These are phyloP conservation scores for Leishmania tarentolae DNA, from an alignment of 208 protist genomes.

Conservation along the genomic window DNA sequence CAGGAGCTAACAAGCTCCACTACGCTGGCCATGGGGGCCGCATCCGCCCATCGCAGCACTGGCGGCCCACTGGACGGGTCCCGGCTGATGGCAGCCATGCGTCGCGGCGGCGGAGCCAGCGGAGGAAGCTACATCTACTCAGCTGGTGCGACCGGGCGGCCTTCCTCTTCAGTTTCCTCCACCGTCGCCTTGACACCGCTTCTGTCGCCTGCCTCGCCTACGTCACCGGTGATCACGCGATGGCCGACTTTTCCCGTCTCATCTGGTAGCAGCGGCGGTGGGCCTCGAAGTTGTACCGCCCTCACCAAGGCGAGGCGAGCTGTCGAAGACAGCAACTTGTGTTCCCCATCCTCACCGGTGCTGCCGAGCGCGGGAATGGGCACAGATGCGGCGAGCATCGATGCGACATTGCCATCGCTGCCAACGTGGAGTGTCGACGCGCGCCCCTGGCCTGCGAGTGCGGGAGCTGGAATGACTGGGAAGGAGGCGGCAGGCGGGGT, in stretches of 20 bases:
- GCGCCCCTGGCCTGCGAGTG: conserved; percentile 2
- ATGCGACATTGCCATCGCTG: neutral
- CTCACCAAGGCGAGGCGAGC: conserved; percentile 6
- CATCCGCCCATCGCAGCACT: neutral
- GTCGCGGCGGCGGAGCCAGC: conserved; percentile 3
- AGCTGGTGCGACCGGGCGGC: neutral
- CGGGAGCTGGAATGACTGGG: neutral
- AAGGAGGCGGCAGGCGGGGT: neutral
- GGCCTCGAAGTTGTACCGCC: conserved; percentile 1
- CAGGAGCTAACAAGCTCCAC: conserved; percentile 20
- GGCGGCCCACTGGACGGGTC: conserved; percentile 13
- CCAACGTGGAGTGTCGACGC: neutral
- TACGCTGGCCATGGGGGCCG: neutral
- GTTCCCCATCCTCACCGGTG: conserved; percentile 5
- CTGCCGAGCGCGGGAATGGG: neutral
- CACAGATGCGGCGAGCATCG: neutral
- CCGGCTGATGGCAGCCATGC: conserved; percentile 4
- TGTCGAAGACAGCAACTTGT: conserved; percentile 1
- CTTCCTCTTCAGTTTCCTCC: conserved; percentile 19
- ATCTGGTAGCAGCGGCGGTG: conserved; percentile 3
- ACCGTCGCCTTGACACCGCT: conserved; percentile 15
- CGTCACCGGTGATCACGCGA: conserved; percentile 1
- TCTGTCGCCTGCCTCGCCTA: conserved; percentile 22
- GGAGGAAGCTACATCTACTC: neutral
- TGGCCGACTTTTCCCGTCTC: conserved; percentile 11